Evolutionary conservation across 1,139 yeast species (phyloP), one percentile per base, ranked within the genome.

Genomic region (Zygotorulaspora mrakii): DNA sequence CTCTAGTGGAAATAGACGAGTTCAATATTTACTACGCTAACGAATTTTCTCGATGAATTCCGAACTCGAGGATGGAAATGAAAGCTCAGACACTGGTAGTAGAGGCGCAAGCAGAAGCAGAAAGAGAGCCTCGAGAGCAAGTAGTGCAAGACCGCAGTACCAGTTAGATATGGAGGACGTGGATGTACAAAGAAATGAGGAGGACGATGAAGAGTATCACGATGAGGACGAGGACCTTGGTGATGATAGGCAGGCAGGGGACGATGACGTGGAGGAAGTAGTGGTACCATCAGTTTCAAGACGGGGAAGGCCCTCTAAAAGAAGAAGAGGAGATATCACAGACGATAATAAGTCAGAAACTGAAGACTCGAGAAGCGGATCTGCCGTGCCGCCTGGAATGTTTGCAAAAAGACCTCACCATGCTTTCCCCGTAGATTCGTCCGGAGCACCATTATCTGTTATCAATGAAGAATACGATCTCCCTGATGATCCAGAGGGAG

Each of bases 401-500:
- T 33, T 31, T 16, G 29, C 43, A 8, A 54, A 53, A 39, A 48
- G 52, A 24, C 46, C 49, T 10, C 54, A 44, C 31, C 39, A 49
- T 14, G 44, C 56, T 30, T 55, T 49, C 42, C 68, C 50, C 1
- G 48, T 56, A 16, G 74, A 71, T 40, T 68, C 65, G 16, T 59
- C 63, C 8, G 79, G 79, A 2, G 62, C 65, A 25, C 69, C 72
- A 11, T 66, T 79, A 43, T 70, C 71, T 29, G 73, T 87, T 4
- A 68, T 67, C n/a, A 75, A 82, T 52, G 96, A 89, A 58, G 97
- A 91, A 66, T 80, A 82, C 36, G 78, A 76, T 4, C 71, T 88
- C n/a, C 84, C 84, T 1, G 82, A 76, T 49, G 97, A 91, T 62
- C 76, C 79, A 4, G 79, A 78, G 43, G 97, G 97, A 33, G 83